These are phyloP conservation scores for Herpetomonas samuelpessoai DNA, from an alignment of 208 protist genomes.

Conservation along the genomic window DNA sequence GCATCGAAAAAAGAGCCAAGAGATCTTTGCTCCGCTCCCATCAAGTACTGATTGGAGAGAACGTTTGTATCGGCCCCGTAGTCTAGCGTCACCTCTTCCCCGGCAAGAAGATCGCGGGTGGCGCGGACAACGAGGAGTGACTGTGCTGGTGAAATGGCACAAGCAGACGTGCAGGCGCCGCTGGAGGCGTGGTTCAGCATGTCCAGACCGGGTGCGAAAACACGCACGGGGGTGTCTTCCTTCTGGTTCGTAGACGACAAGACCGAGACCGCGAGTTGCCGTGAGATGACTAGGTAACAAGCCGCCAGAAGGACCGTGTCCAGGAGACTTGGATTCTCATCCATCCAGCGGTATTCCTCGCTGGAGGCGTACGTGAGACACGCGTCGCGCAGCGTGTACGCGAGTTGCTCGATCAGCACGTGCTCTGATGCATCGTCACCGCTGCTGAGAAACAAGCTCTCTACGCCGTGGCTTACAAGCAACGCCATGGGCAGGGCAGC, in stretches of 20 bases:
- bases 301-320: slow-evolving; percentile 51
- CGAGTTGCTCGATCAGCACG: slow-evolving; percentile 63
- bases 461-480: slow-evolving; percentile 49
- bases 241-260: slow-evolving; percentile 12
- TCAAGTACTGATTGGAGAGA: background rate
- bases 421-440: slow-evolving; percentile 35
- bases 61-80: slow-evolving; percentile 22
- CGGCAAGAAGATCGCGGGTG: slow-evolving; percentile 24
- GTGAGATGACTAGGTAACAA: slow-evolving; percentile 70
- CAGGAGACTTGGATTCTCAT: slow-evolving; percentile 39
- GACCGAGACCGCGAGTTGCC: slow-evolving; percentile 49
- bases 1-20: too few relatives aligned
- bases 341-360: slow-evolving; percentile 57
- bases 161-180: slow-evolving; percentile 22
- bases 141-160: slow-evolving; percentile 36
- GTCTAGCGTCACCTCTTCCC: slow-evolving; percentile 71
- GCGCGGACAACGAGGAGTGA: slow-evolving; percentile 64
- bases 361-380: slow-evolving; percentile 45
- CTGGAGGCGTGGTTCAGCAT: slow-evolving; percentile 50
- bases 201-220: slow-evolving; percentile 72
- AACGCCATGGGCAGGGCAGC: slow-evolving; percentile 35
- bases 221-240: slow-evolving; percentile 21
- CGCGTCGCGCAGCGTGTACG: slow-evolving; percentile 65
- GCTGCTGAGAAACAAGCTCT: slow-evolving; percentile 33
- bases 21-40: too few relatives aligned